Conservation (phyloP, 176 grass and related monocot species). For the Elymus sibiricus region DNA sequence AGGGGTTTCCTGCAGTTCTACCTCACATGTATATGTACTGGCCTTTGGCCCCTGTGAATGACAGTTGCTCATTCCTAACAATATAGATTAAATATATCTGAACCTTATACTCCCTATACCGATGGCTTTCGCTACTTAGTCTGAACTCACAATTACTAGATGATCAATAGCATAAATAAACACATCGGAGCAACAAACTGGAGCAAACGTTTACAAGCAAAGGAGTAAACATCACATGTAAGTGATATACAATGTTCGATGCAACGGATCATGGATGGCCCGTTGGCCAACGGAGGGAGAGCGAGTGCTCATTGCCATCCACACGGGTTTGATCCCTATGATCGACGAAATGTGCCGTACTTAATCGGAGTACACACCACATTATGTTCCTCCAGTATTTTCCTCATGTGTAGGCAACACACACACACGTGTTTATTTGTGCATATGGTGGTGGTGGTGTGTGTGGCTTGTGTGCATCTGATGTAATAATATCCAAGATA, state of each 20-base stretch:
- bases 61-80: too few species aligned
- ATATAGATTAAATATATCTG: not conserved
- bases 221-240: not conserved
- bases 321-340: not conserved
- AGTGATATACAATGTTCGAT: not conserved
- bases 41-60: too few species aligned
- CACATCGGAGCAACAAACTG: not conserved
- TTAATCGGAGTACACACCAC: not conserved
- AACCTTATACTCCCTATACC: not conserved
- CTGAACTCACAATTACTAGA: not conserved
- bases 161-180: not conserved
- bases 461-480: not conserved
- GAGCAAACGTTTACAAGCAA: constrained; percentile 19
- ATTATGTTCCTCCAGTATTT: not conserved
- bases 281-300: not conserved
- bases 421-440: not conserved
- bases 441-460: not conserved
- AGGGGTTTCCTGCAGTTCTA: too few species aligned
- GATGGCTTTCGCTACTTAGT: not conserved
- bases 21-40: too few species aligned
- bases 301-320: not conserved
- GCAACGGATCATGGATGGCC: not conserved
- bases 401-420: not conserved
- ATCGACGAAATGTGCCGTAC: not conserved
- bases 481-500: not conserved